Base-by-base conservation (phyloP, 2,329 filamentous ascomycete genomes). In the Diaporthe eres region DNA sequence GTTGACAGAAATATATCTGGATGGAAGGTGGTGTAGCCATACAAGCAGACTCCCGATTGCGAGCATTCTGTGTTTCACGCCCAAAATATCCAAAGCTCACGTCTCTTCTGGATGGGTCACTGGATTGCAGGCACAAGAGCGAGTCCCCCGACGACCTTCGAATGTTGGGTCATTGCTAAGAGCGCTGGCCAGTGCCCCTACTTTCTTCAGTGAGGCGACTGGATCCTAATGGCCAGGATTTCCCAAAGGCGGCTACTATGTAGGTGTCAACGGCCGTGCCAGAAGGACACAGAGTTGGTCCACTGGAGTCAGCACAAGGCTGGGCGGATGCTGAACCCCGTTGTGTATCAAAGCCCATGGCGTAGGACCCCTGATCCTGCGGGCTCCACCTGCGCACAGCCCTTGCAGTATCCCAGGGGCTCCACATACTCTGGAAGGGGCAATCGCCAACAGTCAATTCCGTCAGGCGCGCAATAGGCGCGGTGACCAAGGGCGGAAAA, bases 311-410 rank as follows among this genome's bases (percentile, higher is more conserved):
- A 70, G 65, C 65, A 55, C 28, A 51, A 55, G 65, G 65, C 65
- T 70, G 47, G 47, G 65, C 49, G 37, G 28, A 34, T 28, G 61
- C 28, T 19, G 42, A 19, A 19, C 44, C 65, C 61, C 47, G 19
- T 37, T 37, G 25, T 49, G 44, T 49, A 53, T 28, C 31, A 68
- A 25, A 55, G 28, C 44, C 65, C 65, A 42, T 37, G 22, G 65
- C 47, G 65, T n/a, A 13, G 42, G 65, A 70, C 47, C 65, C 65
- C 65, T 70, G 63, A 68, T 68, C 63, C 63, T 68, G 47, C 49
- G 17, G 15, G 65, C 22, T 55, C 65, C 65, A 55, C 49, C 34
- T 13, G 65, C 65, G 65, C 65, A 70, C 65, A 70, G 65, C 65
- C 65, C 65, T 39, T 53, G 65, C 44, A 37, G 44, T 25, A 17